Evolutionary conservation across 2,329 filamentous ascomycete species (phyloP), one percentile per base, ranked within the genome.

Genomic region (Nemania diffusa): DNA sequence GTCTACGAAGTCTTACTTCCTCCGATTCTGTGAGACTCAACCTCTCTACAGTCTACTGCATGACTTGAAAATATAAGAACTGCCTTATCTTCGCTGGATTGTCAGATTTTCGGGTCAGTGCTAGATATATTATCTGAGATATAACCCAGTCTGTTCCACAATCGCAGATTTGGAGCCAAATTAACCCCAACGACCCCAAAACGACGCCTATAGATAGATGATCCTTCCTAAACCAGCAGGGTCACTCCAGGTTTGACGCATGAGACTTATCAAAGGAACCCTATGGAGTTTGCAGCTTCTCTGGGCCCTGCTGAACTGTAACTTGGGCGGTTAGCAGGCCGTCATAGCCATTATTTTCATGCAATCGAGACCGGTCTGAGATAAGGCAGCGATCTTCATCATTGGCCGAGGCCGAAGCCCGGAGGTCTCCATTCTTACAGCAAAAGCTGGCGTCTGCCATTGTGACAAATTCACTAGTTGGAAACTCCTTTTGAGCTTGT

Each of bases 1-100:
- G 82, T 79, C 81, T 82, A 0, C 82, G 82, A 4, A 84, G 79
- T 22, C 85, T 78, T 2, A 82, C 78, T 5, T 78, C 73, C 66
- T 88, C 84, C 37, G 87, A 80, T n/a, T 85, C 82, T 0, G 82
- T 57, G n/a, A 63, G 51, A 15, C 34, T 40, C 11, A 13, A 40
- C 8, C 15, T 40, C 3, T 15, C 34, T 6, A 13, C 11, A 15
- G 3, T 13, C 11, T 13, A 13, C 5, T 40, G 11, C 5, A 40
- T 40, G 15, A 40, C 34, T 40, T 7, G 11, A 13, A 40, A 40
- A 40, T 40, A 13, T 7, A 52, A 11, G 17, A 29, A 15, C 9
- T n/a, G 6, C 26, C 27, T 26, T 52, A 52, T 32, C 50, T 27
- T 26, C 15, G n/a, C 50, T 52, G 17, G 26, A 32, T 29, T n/a